These are phyloP conservation scores for Ensete ventricosum DNA, from an alignment of 176 grass and related monocot species.

Conservation along the genomic window DNA sequence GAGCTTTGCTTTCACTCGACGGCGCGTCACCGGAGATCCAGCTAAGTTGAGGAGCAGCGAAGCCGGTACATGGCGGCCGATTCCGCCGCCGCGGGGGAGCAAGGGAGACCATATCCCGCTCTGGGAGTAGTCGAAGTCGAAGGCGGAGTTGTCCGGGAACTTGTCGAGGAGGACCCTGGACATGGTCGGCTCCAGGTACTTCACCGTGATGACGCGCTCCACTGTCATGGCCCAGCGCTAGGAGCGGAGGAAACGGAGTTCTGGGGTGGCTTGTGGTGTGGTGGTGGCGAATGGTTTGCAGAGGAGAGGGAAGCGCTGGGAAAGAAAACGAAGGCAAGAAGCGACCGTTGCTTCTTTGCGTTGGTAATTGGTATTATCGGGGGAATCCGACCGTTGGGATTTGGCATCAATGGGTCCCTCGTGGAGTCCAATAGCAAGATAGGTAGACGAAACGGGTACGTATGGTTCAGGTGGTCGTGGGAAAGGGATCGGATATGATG, in stretches of 20 bases:
- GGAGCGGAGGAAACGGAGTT: not conserved
- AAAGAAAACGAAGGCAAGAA: not conserved
- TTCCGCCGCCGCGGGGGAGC: slow-evolving; percentile 31
- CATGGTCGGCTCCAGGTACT: slow-evolving; percentile 79
- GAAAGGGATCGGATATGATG: too few relatives aligned
- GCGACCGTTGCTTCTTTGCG: not conserved
- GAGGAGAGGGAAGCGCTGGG: not conserved
- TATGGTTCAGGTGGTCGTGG: too few relatives aligned
- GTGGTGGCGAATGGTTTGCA: not conserved
- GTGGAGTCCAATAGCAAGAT: too few relatives aligned
- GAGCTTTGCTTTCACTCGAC: slow-evolving; percentile 4
- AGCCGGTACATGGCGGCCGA: not conserved
- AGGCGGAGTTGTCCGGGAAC: slow-evolving; percentile 69
- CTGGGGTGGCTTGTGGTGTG: not conserved
- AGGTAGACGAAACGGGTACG: too few relatives aligned
- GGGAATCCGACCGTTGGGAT: not conserved
- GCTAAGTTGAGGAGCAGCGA: not conserved
- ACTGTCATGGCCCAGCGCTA: not conserved
- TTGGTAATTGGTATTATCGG: not conserved
- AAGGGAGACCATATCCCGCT: slow-evolving; percentile 94
- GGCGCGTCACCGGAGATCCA: slow-evolving; percentile 17
- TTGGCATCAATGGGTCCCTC: too few relatives aligned
- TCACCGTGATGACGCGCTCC: slow-evolving; percentile 88
- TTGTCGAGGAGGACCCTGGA: slow-evolving; percentile 63
- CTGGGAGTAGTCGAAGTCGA: slow-evolving; percentile 92